These are phyloP conservation scores for Malus hybrid DNA, from an alignment of 331 rosid species.

Conservation along the genomic window DNA sequence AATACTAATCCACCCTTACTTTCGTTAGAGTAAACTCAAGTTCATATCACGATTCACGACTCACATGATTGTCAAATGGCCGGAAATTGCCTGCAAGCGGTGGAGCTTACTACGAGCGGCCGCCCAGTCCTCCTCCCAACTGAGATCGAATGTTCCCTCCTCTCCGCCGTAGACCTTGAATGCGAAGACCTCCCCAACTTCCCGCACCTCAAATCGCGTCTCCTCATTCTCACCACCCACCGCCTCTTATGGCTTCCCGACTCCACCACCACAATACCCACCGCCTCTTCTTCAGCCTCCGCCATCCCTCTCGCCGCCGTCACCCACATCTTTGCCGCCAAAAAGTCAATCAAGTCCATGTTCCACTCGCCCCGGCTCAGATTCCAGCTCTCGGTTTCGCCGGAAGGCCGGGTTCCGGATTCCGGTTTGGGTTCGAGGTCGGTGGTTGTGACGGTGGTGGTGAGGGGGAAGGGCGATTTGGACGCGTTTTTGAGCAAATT, in stretches of 20 bases:
- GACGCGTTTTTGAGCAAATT: constrained; percentile 66
- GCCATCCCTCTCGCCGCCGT: constrained; percentile 53
- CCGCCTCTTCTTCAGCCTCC: constrained; percentile 10
- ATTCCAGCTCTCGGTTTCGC: constrained; percentile 59
- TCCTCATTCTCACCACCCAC: constrained; percentile 78
- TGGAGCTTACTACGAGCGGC: constrained; percentile 67
- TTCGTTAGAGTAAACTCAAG: background rate
- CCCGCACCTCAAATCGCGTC: constrained; percentile 72
- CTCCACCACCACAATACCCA: constrained; percentile 6
- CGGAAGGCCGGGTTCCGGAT: constrained; percentile 34
- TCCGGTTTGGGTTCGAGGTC: constrained; percentile 32
- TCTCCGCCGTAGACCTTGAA: constrained; percentile 77
- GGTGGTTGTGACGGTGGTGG: constrained; percentile 50
- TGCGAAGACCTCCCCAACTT: constrained; percentile 54
- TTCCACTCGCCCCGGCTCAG: constrained; percentile 80
- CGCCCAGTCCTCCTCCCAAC: constrained; percentile 61
- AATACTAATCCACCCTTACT: too few relatives aligned
- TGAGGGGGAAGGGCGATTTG: constrained; percentile 78
- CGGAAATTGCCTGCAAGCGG: constrained; percentile 46
- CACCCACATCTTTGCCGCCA: constrained; percentile 54
- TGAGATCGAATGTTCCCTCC: constrained; percentile 70
- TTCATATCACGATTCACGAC: background rate
- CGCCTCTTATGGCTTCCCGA: constrained; percentile 75
- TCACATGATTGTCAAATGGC: constrained; percentile 15
- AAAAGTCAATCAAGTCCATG: constrained; percentile 65